These are phyloP conservation scores for Aureobasidium leucospermi DNA, from an alignment of 2,329 filamentous ascomycete species.

Conservation along the genomic window DNA sequence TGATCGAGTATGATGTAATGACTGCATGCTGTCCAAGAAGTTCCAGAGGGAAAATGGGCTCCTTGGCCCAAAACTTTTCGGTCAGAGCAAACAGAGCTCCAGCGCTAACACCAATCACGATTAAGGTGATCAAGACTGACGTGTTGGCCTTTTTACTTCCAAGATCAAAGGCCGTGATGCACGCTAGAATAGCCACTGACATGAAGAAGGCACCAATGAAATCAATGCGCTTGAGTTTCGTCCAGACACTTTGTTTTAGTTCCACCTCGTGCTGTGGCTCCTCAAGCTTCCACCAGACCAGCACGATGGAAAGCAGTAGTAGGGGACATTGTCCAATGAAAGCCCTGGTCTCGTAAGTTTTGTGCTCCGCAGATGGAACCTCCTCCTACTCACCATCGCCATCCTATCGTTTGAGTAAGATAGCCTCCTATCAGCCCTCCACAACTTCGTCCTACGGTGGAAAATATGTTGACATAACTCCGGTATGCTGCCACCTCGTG, in stretches of 20 bases:
- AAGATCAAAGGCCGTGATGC: slow-evolving; percentile 43
- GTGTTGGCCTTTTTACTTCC: slow-evolving; percentile 38
- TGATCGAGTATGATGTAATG: slow-evolving; percentile 46
- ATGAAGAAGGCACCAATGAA: slow-evolving; percentile 48
- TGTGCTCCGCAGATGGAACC: too few relatives aligned
- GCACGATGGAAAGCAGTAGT: slow-evolving; percentile 43
- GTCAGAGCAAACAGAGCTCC: slow-evolving; percentile 25
- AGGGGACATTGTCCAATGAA: slow-evolving; percentile 53
- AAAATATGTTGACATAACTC: slow-evolving; percentile 45
- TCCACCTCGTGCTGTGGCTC: slow-evolving; percentile 16
- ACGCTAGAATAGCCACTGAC: slow-evolving; percentile 35
- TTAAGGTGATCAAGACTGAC: slow-evolving; percentile 23
- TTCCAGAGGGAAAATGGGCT: slow-evolving; percentile 53
- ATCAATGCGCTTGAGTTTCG: slow-evolving; percentile 48
- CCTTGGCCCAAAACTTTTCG: slow-evolving; percentile 39
- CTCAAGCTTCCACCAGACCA: slow-evolving; percentile 33
- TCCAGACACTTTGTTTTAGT: slow-evolving; percentile 20
- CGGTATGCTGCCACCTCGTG: slow-evolving; percentile 43
- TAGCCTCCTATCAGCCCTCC: slow-evolving; percentile 54
- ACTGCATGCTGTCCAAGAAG: slow-evolving; percentile 48
- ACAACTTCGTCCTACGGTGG: slow-evolving; percentile 42
- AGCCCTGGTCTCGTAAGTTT: slow-evolving; percentile 32
- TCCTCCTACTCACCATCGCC: slow-evolving; percentile 49
- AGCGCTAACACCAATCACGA: slow-evolving; percentile 23
- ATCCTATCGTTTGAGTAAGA: slow-evolving; percentile 56